Conservation (phyloP, 306 rosid genomes). For the Dryas octopetala region DNA sequence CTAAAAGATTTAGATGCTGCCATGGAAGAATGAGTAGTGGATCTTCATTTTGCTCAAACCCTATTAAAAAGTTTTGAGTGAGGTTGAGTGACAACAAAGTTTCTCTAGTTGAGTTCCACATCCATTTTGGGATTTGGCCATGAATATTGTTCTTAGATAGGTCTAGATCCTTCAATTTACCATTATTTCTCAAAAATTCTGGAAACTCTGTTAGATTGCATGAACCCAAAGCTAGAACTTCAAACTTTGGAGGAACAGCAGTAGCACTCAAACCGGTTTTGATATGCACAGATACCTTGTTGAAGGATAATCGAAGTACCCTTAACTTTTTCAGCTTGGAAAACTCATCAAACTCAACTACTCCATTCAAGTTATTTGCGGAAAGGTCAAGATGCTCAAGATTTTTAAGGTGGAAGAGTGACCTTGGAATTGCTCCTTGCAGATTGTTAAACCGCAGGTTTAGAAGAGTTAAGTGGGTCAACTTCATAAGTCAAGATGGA, state of each 20-base stretch:
- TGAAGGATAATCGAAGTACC: neutral
- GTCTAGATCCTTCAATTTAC: neutral
- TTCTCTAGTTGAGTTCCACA: conserved; percentile 22
- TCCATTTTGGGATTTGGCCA: conserved; percentile 41
- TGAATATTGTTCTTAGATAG: conserved; percentile 24
- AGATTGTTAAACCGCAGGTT: neutral
- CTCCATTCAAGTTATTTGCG: conserved; percentile 23
- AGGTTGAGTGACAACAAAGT: neutral
- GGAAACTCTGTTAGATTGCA: conserved; percentile 26
- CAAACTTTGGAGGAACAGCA: neutral
- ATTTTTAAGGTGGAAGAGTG: conserved; percentile 3
- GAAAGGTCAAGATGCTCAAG: neutral
- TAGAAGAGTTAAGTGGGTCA: neutral
- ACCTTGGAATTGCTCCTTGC: conserved; percentile 19
- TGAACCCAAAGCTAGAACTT: neutral
- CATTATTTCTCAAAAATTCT: conserved; percentile 24
- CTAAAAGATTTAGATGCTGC: neutral
- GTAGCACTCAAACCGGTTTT: neutral
- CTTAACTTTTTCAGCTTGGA: neutral
- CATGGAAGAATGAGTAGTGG: conserved; percentile 11
- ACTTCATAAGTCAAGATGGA: conserved; percentile 10
- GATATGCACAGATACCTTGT: conserved; percentile 18
- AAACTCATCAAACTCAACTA: conserved; percentile 15
- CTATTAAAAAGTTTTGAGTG: conserved; percentile 5
- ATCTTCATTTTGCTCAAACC: conserved; percentile 9